These are phyloP conservation scores for Castanopsis chinensis DNA, from an alignment of 306 rosid genomes.

Conservation along the genomic window DNA sequence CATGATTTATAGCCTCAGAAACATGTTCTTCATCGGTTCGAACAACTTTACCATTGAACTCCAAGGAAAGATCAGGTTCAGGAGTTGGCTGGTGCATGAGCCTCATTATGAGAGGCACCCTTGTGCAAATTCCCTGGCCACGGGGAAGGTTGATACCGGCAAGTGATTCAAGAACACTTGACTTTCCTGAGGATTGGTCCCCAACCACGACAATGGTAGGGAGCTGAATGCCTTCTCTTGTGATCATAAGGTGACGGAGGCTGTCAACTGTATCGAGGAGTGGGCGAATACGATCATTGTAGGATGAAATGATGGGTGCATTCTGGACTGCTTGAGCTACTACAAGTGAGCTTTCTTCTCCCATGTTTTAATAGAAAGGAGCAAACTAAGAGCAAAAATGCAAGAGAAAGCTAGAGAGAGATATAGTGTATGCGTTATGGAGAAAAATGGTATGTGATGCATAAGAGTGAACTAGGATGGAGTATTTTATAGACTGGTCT, in stretches of 20 bases:
- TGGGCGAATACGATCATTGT: no score
- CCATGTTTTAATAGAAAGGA: no score
- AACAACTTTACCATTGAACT: not conserved
- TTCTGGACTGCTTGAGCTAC: no score
- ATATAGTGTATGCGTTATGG: no score
- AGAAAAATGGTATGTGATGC: no score
- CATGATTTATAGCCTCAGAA: slow-evolving; percentile 34
- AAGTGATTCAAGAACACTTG: slow-evolving; percentile 38
- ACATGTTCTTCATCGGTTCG: slow-evolving; percentile 35
- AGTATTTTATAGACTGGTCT: no score
- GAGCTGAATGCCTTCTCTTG: slow-evolving; percentile 52
- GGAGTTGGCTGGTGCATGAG: slow-evolving; percentile 36
- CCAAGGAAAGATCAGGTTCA: slow-evolving; percentile 37
- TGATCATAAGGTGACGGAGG: slow-evolving; percentile 6
- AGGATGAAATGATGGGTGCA: no score
- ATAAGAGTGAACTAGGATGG: no score
- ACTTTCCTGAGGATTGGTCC: slow-evolving; percentile 58
- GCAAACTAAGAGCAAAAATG: no score
- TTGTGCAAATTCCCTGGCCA: slow-evolving; percentile 61
- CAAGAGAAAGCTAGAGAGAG: no score
- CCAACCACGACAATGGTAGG: slow-evolving; percentile 62
- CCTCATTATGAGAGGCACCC: slow-evolving; percentile 54
- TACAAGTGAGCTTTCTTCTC: no score
- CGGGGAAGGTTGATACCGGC: slow-evolving; percentile 37
- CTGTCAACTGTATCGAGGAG: no score